A percentile compares a stretch with the other conserved stretches of the same genome.
phyloP scores from a whole-genome alignment of 75 land plant species.

The Pseudotsuga menziesii region DNA sequence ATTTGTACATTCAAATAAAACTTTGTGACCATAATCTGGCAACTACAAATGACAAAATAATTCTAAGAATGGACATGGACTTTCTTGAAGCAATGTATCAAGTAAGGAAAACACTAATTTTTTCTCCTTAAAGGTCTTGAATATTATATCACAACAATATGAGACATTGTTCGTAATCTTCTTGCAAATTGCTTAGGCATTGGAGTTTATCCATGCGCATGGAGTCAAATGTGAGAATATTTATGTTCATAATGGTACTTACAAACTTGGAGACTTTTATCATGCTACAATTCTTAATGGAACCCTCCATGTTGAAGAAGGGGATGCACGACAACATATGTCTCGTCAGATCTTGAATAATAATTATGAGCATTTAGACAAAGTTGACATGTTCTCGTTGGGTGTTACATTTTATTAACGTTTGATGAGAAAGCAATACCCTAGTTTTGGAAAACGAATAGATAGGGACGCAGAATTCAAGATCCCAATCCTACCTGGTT shows the following conservation, averaged over 20 bases:
- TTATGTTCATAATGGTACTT: slow-evolving; percentile 60
- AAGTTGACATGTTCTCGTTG: slow-evolving; percentile 88
- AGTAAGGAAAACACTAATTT: slow-evolving; percentile 28
- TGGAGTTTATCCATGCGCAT: slow-evolving; percentile 64
- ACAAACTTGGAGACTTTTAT: slow-evolving; percentile 97
- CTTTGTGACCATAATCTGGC: slow-evolving; percentile 80
- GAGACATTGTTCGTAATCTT: not conserved
- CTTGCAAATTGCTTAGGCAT: slow-evolving; percentile 69
- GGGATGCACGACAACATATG: slow-evolving; percentile 92
- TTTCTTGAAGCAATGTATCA: slow-evolving; percentile 60
- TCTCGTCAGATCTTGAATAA: slow-evolving; percentile 87
- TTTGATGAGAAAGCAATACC: slow-evolving; percentile 63
- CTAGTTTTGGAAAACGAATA: slow-evolving; percentile 65
- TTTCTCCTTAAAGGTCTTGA: not conserved
- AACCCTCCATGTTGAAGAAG: slow-evolving; percentile 77
- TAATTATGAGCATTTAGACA: slow-evolving; percentile 69
- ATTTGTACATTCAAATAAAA: slow-evolving; percentile 95
- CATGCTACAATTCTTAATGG: slow-evolving; percentile 68
- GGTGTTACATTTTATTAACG: slow-evolving; percentile 85
- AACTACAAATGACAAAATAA: slow-evolving; percentile 13
- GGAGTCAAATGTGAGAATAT: slow-evolving; percentile 96
- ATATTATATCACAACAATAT: not conserved
- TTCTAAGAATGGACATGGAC: slow-evolving; percentile 32
- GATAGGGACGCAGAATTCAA: slow-evolving; percentile 66
- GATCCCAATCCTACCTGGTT: slow-evolving; percentile 80